Conservation (phyloP, 2,329 filamentous ascomycete genomes). For the Pyrenophora teres region DNA sequence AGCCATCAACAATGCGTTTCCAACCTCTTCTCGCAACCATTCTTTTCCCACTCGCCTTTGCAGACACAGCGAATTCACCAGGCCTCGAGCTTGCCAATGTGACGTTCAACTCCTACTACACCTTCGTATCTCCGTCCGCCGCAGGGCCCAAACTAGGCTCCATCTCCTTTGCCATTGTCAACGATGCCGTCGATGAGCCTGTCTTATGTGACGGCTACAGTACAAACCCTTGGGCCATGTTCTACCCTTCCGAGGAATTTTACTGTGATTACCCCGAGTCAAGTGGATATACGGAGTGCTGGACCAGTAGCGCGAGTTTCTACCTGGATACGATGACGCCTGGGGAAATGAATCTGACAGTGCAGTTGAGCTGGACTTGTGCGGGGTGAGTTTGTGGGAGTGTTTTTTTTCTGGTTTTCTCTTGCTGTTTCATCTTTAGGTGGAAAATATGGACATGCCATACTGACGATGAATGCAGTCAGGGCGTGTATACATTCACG, state of each 20-base stretch:
- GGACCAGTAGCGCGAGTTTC: slow-evolving; percentile 5
- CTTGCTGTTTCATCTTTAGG: background rate
- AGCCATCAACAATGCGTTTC: background rate
- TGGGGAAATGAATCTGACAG: background rate
- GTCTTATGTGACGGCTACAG: slow-evolving; percentile 2
- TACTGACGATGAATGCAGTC: slow-evolving; percentile 3
- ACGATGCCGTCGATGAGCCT: slow-evolving; percentile 1
- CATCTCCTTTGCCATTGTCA: slow-evolving; percentile 12
- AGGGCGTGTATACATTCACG: background rate
- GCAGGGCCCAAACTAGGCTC: slow-evolving; percentile 2
- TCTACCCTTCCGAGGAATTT: background rate
- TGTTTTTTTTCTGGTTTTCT: background rate
- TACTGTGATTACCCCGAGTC: slow-evolving; percentile 3
- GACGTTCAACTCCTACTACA: slow-evolving; percentile 10
- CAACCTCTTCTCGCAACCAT: background rate
- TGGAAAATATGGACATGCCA: background rate
- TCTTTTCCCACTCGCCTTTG: background rate
- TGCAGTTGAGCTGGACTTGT: slow-evolving; percentile 17
- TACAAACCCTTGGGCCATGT: slow-evolving; percentile 9
- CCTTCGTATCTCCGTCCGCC: slow-evolving; percentile 9
- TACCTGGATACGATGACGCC: slow-evolving; percentile 4
- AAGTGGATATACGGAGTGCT: background rate
- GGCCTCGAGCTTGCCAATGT: background rate
- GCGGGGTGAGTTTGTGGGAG: slow-evolving; percentile 3
- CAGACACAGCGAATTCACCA: background rate